phyloP scores from a whole-genome alignment of 805 yeast species.

The Ogataea naganishii region DNA sequence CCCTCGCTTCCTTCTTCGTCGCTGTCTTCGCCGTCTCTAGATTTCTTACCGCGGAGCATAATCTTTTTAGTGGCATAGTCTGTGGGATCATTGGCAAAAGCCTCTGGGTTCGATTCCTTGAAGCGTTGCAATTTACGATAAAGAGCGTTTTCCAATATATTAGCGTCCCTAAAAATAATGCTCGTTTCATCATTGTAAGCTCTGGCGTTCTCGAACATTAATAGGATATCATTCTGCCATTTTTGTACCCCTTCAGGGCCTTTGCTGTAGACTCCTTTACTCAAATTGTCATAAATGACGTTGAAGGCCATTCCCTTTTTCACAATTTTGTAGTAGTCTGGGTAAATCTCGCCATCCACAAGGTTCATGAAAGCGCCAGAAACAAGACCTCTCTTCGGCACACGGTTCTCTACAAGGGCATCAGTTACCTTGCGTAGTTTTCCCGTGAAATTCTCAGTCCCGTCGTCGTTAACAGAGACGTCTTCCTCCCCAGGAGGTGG shows the following conservation, averaged over 20 bases:
- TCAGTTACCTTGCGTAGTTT: constrained; percentile 23
- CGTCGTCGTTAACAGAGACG: constrained; percentile 10
- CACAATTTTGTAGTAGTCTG: constrained; percentile 72
- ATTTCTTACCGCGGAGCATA: not conserved
- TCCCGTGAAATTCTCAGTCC: constrained; percentile 8
- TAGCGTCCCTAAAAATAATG: constrained; percentile 64
- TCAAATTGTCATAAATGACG: constrained; percentile 44
- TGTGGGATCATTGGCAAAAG: constrained; percentile 2
- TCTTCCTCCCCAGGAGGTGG: too few species aligned
- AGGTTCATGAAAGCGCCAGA: constrained; percentile 70
- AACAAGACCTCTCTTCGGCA: constrained; percentile 40
- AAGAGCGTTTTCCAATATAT: constrained; percentile 45
- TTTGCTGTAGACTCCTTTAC: constrained; percentile 40
- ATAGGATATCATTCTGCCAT: constrained; percentile 47
- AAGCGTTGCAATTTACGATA: constrained; percentile 28
- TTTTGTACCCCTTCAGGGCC: constrained; percentile 41
- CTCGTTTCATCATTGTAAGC: constrained; percentile 69
- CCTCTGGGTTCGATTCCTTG: constrained; percentile 13
- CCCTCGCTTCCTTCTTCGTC: too few species aligned
- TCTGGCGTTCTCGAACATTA: constrained; percentile 74
- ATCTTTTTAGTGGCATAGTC: constrained; percentile 11
- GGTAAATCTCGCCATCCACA: constrained; percentile 62
- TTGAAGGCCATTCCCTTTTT: constrained; percentile 67
- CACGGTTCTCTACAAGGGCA: constrained; percentile 34
- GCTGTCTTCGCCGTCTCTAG: not conserved